Conservation (phyloP, 2,329 filamentous ascomycete species). For the Hypoxylon sp. region DNA sequence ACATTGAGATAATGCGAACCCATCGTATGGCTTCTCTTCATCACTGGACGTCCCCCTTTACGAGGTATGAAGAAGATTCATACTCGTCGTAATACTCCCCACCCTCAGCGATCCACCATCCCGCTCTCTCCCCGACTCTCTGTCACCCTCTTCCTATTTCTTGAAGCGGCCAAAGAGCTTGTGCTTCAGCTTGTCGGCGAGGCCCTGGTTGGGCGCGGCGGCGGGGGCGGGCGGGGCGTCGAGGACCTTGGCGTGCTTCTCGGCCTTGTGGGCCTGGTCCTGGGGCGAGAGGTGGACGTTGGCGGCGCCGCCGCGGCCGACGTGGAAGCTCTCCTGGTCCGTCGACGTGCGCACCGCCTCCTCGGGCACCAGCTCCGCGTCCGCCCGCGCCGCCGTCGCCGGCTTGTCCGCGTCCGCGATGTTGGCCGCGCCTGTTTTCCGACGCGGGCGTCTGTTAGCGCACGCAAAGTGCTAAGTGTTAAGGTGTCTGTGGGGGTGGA, state of each 20-base stretch:
- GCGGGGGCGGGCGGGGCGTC: constrained; percentile 43
- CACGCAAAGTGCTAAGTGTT: not conserved
- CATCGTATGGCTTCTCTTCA: not conserved
- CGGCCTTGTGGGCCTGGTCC: constrained; percentile 13
- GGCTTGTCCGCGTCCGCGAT: constrained; percentile 58
- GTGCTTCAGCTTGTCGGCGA: constrained; percentile 66
- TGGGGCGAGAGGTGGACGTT: constrained; percentile 57
- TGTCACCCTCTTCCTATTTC: no score
- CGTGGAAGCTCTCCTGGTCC: constrained; percentile 59
- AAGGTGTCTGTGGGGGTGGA: not conserved
- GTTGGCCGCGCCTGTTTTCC: constrained; percentile 61
- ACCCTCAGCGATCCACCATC: not conserved
- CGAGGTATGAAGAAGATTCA: constrained; percentile 4
- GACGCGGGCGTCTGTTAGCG: not conserved
- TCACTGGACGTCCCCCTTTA: not conserved
- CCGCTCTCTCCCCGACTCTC: no score
- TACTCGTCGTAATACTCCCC: not conserved
- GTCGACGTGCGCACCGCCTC: constrained; percentile 58
- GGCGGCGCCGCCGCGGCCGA: constrained; percentile 66
- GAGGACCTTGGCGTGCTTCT: constrained; percentile 33
- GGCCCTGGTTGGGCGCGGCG: constrained; percentile 46
- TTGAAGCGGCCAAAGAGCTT: constrained; percentile 61
- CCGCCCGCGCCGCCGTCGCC: constrained; percentile 52
- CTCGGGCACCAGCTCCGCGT: constrained; percentile 62
- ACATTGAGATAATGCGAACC: constrained; percentile 22